Evolutionary conservation across 441 rosid genomes (phyloP), one percentile per base, ranked within the genome.

Genomic region (Metrosideros polymorpha): DNA sequence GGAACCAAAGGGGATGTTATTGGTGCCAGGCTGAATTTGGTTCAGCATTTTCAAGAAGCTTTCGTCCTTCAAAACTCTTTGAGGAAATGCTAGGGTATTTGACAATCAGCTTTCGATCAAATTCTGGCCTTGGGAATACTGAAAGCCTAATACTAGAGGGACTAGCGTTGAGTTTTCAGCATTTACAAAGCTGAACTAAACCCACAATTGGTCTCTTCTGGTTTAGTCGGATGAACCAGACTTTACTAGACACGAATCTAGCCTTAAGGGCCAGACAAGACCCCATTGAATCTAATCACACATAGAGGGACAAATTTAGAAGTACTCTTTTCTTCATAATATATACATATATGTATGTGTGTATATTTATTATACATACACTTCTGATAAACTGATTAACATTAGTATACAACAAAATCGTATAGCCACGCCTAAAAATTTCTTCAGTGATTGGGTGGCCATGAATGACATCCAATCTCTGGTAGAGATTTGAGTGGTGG

Each of bases 341-440:
- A 27, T 57, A 57, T 3, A 57, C 6, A 57, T n/a, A 30, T n/a
- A n/a, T n/a, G n/a, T n/a, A n/a, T n/a, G n/a, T n/a, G n/a, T n/a
- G n/a, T n/a, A n/a, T 13, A n/a, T 12, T 13, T n/a, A 18, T 57
- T 57, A 14, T 19, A 17, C 8, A 17, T 63, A 32, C 43, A 30
- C 13, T 32, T 63, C 5, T 18, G 76, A 4, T 63, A 63, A 12
- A 18, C 43, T 8, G 12, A 32, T 63, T 18, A 32, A 63, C 43
- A 32, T 61, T 63, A 17, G 76, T 32, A 27, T 39, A 63, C 77
- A 63, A 22, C 15, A 66, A 30, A 66, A 66, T 35, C 10, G 8
- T 6, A 5, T 9, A 9, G 77, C 77, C 27, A 19, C 77, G 19
- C 4, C 0, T 6, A 22, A 35, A 66, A 5, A 0, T 0, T 2